These are phyloP conservation scores for Nelumbo lutea DNA, from an alignment of 164 flowering plant genomes.

Conservation along the genomic window DNA sequence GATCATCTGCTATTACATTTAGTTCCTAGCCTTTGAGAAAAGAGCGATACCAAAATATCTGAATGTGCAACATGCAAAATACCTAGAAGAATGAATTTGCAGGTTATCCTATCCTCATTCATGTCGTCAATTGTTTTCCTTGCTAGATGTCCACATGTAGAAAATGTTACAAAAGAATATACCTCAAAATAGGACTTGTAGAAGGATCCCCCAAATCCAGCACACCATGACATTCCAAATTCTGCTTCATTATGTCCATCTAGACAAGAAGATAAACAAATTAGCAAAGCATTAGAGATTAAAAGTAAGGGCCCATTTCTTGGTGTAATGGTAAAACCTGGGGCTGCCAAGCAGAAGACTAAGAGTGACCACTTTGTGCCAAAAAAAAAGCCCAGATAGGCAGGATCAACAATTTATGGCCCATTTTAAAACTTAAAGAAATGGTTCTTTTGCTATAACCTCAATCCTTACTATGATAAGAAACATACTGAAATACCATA, in stretches of 20 bases:
- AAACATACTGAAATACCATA: no score
- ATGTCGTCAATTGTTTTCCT: background rate
- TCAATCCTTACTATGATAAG: no score
- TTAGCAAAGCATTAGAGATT: background rate
- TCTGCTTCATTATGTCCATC: conserved; percentile 98
- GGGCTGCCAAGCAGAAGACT: no score
- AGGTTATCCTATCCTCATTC: no score
- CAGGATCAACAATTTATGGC: background rate
- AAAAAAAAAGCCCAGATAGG: background rate
- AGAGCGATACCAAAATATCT: background rate
- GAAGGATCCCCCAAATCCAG: conserved; percentile 90
- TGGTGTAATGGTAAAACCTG: no score
- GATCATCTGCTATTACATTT: no score
- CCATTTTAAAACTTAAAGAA: background rate
- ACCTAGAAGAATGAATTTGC: no score
- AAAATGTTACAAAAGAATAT: conserved; percentile 10
- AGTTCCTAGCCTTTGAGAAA: background rate
- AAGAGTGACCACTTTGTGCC: no score
- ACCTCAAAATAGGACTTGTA: conserved; percentile 92
- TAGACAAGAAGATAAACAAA: conserved; percentile 18
- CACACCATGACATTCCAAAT: conserved; percentile 99
- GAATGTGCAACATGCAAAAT: no score
- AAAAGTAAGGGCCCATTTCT: background rate
- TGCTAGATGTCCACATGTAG: background rate
- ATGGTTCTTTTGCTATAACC: no score